Evolutionary conservation across 768 basidiomycete genomes (phyloP), one percentile per base, ranked within the genome.

Genomic region (Trametes cinnabarina): DNA sequence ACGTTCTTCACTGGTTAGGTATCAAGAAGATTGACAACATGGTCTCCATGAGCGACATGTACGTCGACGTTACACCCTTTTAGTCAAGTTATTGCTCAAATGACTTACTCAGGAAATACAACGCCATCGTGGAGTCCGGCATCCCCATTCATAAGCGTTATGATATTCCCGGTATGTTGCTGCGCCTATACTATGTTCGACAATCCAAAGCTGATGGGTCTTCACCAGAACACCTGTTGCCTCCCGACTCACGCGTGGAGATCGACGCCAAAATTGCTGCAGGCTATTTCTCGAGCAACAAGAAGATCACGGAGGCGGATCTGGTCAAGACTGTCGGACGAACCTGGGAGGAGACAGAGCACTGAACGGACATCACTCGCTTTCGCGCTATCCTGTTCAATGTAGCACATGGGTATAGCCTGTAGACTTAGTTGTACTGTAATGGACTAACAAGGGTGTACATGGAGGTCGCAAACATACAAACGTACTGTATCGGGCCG

Each of bases 231-330:
- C 82, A 96, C 62, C 84, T 97, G 55, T 90, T 97, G 61, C 94
- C 93, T 0, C 90, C 88, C 34, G 91, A 94, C 72, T 89, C 89
- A 41, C 83, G 86, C 15, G 95, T 98, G 25, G 95, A 98, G 76
- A 97, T 96, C 61, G 92, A 97, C 63, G 95, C 95, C 34, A 98
- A 97, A 82, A 94, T 94, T 64, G 91, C 92, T 11, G 87, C 92
- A 4, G 95, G 94, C 8, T 98, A 98, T 71, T 96, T 92, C 74
- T 86, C 89, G 28, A 88, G 82, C 60, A 87, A 86, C 2, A 90
- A 90, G 72, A 78, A 87, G 66, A 69, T 95, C 40, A 86, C 84
- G 0, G 81, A 92, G 68, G 88, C 80, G 17, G 93, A 96, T 71
- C 74, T 96, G 35, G 74, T 84, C 51, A 91, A 88, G 80, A 94